Conservation (phyloP, 106 monocot species). For the Hemerocallis citrina region DNA sequence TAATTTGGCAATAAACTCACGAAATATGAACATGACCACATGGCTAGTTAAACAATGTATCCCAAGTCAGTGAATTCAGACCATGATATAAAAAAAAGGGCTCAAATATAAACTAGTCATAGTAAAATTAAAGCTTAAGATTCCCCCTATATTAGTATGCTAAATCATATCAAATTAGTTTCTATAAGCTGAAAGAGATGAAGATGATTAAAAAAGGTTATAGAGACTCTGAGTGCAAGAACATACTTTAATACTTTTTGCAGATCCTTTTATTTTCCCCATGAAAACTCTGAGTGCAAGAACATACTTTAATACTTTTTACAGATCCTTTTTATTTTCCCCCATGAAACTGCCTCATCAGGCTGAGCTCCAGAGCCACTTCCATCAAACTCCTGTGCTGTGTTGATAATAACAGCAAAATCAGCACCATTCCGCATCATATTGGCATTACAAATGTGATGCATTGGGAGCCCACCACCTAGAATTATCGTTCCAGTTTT, state of each 20-base stretch:
- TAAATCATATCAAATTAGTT: not conserved
- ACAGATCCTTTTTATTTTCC: slow-evolving; percentile 71
- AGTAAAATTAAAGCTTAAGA: no score
- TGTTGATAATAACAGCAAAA: slow-evolving; percentile 92
- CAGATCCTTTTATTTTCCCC: slow-evolving; percentile 73
- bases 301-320: slow-evolving; percentile 67
- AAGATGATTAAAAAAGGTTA: not conserved
- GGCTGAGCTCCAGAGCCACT: slow-evolving; percentile 97
- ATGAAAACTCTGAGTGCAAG: not conserved
- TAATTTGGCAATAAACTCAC: no score
- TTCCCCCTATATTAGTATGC: not conserved
- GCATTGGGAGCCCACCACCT: slow-evolving; percentile 91
- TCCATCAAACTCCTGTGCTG: slow-evolving; percentile 92
- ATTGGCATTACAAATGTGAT: slow-evolving; percentile 90
- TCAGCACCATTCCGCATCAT: slow-evolving; percentile 93
- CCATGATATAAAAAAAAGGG: no score
- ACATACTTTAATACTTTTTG: slow-evolving; percentile 75
- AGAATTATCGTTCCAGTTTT: slow-evolving; percentile 92
- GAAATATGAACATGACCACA: no score
- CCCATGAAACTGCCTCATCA: slow-evolving; percentile 98
- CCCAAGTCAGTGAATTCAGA: no score
- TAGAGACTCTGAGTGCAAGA: not conserved
- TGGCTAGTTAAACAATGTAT: no score
- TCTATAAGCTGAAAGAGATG: not conserved
- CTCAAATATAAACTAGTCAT: no score